A percentile compares a stretch with the other conserved stretches of the same genome.
phyloP scores from a whole-genome alignment of 1,139 yeast genomes.

The Debaryomyces fabryi region DNA sequence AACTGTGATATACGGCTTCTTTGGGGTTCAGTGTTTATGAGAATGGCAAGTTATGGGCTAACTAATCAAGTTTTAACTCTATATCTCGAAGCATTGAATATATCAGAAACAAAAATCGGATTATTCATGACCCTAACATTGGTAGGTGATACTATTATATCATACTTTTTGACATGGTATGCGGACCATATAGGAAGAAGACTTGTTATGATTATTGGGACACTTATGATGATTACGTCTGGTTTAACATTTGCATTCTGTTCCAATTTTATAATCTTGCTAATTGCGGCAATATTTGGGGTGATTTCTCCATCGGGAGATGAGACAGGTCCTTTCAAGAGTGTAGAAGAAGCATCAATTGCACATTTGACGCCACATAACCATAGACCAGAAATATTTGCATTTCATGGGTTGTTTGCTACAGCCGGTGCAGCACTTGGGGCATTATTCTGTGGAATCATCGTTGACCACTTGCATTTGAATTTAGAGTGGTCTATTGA shows the following conservation, averaged over 20 bases:
- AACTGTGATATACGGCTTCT: constrained; percentile 62
- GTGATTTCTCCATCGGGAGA: constrained; percentile 91
- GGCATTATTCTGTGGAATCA: constrained; percentile 62
- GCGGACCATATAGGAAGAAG: constrained; percentile 80
- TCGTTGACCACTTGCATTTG: constrained; percentile 49
- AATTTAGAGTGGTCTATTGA: constrained; percentile 32
- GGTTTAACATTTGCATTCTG: constrained; percentile 62
- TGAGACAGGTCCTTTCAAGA: constrained; percentile 91
- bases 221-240: constrained; percentile 68
- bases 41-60: constrained; percentile 79
- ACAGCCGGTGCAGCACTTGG: constrained; percentile 81
- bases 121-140: constrained; percentile 81
- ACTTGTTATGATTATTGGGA: constrained; percentile 63
- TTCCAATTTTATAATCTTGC: constrained; percentile 54
- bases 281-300: constrained; percentile 58
- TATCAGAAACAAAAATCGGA: constrained; percentile 67
- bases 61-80: constrained; percentile 81
- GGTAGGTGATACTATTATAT: constrained; percentile 75
- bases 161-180: constrained; percentile 74
- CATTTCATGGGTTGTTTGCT: constrained; percentile 68
- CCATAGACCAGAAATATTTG: constrained; percentile 74
- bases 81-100: constrained; percentile 58
- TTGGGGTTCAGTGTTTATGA: constrained; percentile 69
- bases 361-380: constrained; percentile 76
- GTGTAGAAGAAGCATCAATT: constrained; percentile 83